Base-by-base conservation (phyloP, 108 stramenopile genomes). In the Schizochytrium sp. region DNA sequence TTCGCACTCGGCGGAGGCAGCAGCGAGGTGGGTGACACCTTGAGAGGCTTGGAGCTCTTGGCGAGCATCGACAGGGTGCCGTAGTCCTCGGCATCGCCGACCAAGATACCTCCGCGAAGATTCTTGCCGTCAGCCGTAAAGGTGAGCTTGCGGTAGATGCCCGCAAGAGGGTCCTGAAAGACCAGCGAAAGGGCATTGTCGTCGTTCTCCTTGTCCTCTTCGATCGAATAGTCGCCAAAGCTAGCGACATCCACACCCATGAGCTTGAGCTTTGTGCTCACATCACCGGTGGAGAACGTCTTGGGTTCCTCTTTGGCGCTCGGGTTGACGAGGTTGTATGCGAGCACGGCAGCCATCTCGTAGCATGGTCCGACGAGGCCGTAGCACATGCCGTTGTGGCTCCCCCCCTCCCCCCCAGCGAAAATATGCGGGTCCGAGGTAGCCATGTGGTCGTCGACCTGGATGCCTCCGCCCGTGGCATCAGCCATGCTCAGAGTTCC, bases 241-340 rank as follows among this genome's bases (percentile, higher is more conserved):
- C 95, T 96, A 4, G 97, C 97, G 58, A 97, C 97, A 90, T 97
- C 97, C 69, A 96, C 97, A 10, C 97, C 97, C 89, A 97, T 94
- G 72, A 97, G 94, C 94, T 97, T 97, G 83, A 97, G 94, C 90
- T 97, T 97, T 88, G 97, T 97, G 6, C 95, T 96, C 89, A 97
- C 94, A 91, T 97, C 97, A 44, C 96, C 97, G 53, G 96, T 96
- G 12, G 92, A 95, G 90, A 97, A 97, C 6, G 76, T 12, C 76
- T 83, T 83, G 76, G 45, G 4, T 23, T 47, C 76, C n/a, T 10
- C 23, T 34, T 47, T 12, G 18, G 23, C 51, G n/a, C 6, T 45
- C 76, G 76, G 51, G 76, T 83, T 47, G 60, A 93, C 94, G 34
- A 95, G 72, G 89, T 96, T 96, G 45, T 91, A 44, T 60, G 97